Evolutionary conservation across 176 grass and related monocot genomes (phyloP).

Genomic region (Avena insularis): DNA sequence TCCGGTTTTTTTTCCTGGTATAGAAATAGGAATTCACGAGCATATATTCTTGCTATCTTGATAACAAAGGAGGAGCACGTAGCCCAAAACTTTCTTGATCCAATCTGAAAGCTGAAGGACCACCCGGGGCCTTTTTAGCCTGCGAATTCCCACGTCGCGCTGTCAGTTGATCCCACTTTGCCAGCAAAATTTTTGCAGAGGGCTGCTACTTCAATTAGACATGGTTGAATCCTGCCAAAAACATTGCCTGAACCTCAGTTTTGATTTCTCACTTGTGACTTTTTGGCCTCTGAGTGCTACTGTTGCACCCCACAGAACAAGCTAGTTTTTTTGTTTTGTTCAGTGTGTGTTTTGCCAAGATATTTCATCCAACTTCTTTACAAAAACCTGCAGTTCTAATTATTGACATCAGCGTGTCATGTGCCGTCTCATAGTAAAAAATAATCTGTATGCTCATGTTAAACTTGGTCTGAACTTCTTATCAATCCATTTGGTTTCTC

Average conservation of each 20-base stretch:
- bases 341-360: slow-evolving; percentile 23
- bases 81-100: slow-evolving; percentile 50
- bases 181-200: slow-evolving; percentile 6
- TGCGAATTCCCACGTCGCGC: slow-evolving; percentile 38
- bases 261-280: slow-evolving; percentile 15
- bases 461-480: slow-evolving; percentile 11
- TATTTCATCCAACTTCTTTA: slow-evolving; percentile 17
- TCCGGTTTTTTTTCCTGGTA: slow-evolving; percentile 37
- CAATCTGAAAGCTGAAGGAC: slow-evolving; percentile 60
- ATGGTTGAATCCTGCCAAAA: slow-evolving; percentile 25
- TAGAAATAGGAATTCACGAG: slow-evolving; percentile 33
- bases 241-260: neutral
- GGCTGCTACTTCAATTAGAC: slow-evolving; percentile 7
- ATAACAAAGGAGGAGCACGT: slow-evolving; percentile 28
- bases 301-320: neutral
- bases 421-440: slow-evolving; percentile 1
- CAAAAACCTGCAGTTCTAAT: neutral
- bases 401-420: neutral
- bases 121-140: slow-evolving; percentile 44
- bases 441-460: neutral
- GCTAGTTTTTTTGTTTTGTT: neutral
- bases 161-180: slow-evolving; percentile 43
- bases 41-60: slow-evolving; percentile 61
- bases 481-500: slow-evolving; percentile 11
- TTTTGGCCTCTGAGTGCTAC: neutral